phyloP scores from a whole-genome alignment of 768 basidiomycete genomes.

The Trametes coccinea region DNA sequence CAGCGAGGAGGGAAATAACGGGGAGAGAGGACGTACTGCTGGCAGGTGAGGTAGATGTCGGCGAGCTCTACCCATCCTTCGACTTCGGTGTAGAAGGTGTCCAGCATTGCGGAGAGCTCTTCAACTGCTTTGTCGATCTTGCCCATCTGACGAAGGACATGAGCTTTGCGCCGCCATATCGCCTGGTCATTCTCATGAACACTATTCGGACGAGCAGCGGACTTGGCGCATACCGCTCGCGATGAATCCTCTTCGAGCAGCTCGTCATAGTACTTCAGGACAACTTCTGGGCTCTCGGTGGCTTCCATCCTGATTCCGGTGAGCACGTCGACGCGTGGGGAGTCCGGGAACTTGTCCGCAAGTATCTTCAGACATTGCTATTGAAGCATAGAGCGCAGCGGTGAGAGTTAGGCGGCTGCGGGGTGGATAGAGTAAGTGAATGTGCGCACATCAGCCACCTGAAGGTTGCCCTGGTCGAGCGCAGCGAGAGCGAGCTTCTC shows the following conservation, averaged over 20 bases:
- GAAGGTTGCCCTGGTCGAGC: conserved; percentile 69
- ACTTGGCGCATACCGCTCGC: conserved; percentile 57
- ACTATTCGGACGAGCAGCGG: background rate
- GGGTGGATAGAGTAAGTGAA: background rate
- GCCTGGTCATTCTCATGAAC: conserved; percentile 42
- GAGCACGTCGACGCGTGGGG: conserved; percentile 77
- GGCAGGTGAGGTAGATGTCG: conserved; percentile 72
- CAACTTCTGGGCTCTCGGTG: conserved; percentile 54
- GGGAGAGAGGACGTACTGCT: conserved; percentile 54
- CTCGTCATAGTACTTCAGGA: conserved; percentile 61
- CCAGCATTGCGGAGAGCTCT: conserved; percentile 71
- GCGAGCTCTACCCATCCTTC: conserved; percentile 90
- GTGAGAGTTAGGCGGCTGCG: background rate
- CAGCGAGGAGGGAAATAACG: background rate
- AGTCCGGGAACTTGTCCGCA: conserved; percentile 67
- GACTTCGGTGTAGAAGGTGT: conserved; percentile 85
- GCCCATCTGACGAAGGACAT: conserved; percentile 64
- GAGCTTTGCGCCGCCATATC: conserved; percentile 80
- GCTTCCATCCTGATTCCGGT: conserved; percentile 80
- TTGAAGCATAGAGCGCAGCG: background rate
- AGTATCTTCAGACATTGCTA: conserved; percentile 68
- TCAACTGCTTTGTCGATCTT: conserved; percentile 66
- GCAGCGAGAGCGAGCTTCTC: conserved; percentile 82
- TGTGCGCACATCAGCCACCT: conserved; percentile 70
- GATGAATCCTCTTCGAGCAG: conserved; percentile 65